Evolutionary conservation across 2,329 filamentous ascomycete species (phyloP), one percentile per base, ranked within the genome.

Genomic region (Fusarium vanettenii): DNA sequence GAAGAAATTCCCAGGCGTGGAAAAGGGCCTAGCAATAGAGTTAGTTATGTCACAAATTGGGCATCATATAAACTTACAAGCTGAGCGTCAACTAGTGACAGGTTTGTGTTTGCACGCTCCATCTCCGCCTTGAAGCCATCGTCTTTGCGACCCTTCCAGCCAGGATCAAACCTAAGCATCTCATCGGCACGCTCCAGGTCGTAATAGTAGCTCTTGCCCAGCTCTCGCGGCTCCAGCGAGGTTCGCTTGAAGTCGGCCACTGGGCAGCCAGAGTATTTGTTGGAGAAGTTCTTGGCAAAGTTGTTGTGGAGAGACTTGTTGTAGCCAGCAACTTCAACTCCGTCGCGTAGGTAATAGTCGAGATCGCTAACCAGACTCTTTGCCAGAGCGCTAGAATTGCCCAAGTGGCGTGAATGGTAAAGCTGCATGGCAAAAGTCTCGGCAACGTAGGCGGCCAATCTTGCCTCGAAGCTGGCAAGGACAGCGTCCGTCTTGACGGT

Each of bases 41-140:
- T 80, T 69, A 81, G 76, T 45, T 6, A 43, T 60, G 5, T 50
- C 39, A 67, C 14, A 25, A 55, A 75, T 85, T 78, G 84, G 76
- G 29, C 41, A 25, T 41, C 13, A 9, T 29, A 14, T 64, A 25
- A 43, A 86, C 92, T 84, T 87, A 94, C 92, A 74, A 97, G 92
- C 85, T 99, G 95, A 27, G 96, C 94, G 81, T 98, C 95, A 37
- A 99, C 95, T 37, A 98, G 87, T 27, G 95, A 97, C 62, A 99
- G 83, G 82, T 99, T 98, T 72, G 93, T 86, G 82, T 99, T 99
- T 48, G 96, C 97, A 70, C 92, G 91, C 78, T 92, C 90, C 84
- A 99, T 92, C 81, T 99, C 97, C 59, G 90, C 89, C 71, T 90
- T 89, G 83, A 97, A 97, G 0, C 95, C 95, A 78, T 92, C 89